A percentile compares a stretch with the other conserved stretches of the same genome.
Conservation (phyloP, 2,329 filamentous ascomycete species). For the Ilyonectria mors-panacis region DNA sequence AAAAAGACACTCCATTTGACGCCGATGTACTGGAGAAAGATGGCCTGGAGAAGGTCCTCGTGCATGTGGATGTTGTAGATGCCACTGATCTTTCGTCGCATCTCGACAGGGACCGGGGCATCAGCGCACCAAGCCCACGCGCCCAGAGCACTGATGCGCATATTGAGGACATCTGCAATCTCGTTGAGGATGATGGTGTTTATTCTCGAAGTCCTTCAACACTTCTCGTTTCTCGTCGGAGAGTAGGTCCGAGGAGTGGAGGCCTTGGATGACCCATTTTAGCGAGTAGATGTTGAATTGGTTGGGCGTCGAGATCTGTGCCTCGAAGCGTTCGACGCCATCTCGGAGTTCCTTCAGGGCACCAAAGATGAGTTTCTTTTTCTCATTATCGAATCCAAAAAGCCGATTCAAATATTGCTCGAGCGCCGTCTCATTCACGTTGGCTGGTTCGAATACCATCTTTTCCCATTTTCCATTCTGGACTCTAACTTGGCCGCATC, state of each 20-base stretch:
- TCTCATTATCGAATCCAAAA: slow-evolving; percentile 52
- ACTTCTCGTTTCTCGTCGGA: slow-evolving; percentile 59
- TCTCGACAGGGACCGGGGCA: slow-evolving; percentile 57
- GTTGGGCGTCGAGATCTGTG: slow-evolving; percentile 45
- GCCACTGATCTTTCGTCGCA: slow-evolving; percentile 64
- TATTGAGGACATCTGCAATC: slow-evolving; percentile 68
- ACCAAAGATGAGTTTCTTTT: slow-evolving; percentile 43
- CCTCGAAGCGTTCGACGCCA: slow-evolving; percentile 52
- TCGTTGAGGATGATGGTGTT: slow-evolving; percentile 61
- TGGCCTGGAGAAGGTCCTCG: slow-evolving; percentile 65
- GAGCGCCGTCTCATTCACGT: slow-evolving; percentile 57
- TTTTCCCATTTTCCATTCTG: slow-evolving; percentile 59
- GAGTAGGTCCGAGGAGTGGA: slow-evolving; percentile 61
- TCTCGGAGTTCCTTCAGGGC: slow-evolving; percentile 48
- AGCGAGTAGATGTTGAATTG: slow-evolving; percentile 56
- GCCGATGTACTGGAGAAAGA: slow-evolving; percentile 67
- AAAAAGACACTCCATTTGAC: slow-evolving; percentile 63
- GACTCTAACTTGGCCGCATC: slow-evolving; percentile 58
- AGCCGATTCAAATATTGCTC: slow-evolving; percentile 57
- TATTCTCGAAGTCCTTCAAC: slow-evolving; percentile 60
- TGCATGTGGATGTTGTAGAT: slow-evolving; percentile 67
- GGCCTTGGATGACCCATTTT: slow-evolving; percentile 58
- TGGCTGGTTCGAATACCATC: slow-evolving; percentile 58
- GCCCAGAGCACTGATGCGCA: slow-evolving; percentile 61
- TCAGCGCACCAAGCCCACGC: slow-evolving; percentile 63